Base-by-base conservation (phyloP, 2,329 filamentous ascomycete species). In the Penicillium expansum region DNA sequence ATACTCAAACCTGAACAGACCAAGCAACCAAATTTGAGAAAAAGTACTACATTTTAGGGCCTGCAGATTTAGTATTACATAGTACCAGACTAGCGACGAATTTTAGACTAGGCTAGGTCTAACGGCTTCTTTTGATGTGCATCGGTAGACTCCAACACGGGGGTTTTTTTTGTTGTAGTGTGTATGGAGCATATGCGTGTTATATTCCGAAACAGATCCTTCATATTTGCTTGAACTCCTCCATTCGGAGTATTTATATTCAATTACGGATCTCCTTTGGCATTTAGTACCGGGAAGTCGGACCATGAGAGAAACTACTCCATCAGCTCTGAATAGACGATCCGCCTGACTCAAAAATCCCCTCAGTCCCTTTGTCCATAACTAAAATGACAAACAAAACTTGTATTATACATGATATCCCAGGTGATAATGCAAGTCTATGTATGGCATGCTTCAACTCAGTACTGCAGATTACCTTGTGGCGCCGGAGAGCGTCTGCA, bases 211-310 rank as follows among this genome's bases (percentile, higher is more conserved):
- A 22, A 33, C 18, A 10, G 16, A 4, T 35, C 11, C 6, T 48
- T 35, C 6, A 11, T 4, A 27, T 4, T 5, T 4, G 2, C 9
- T 10, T 11, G 4, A 27, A 45, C 7, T 45, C 7, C 27, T 47
- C 18, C 18, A 18, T 45, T 32, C 6, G 27, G 13, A 20, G 43
- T 22, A 22, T 5, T 20, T 33, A n/a, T n/a, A 16, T 22, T 47
- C 18, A 33, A 47, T 33, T 47, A 13, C 18, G 13, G 29, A 33
- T 30, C 43, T 32, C 9, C 22, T 10, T 22, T 16, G 7, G 4
- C 4, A 20, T 39, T 22, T 55, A 39, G 45, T 16, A 50, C 44
- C 56, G 41, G 54, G 43, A 45, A 53, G 22, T 45, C 57, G 52
- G 56, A 32, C 18, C 29, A 48, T n/a, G 32, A n/a, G 32, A n/a